Base-by-base conservation (phyloP, 768 basidiomycete genomes). In the Collybiopsis confluens region DNA sequence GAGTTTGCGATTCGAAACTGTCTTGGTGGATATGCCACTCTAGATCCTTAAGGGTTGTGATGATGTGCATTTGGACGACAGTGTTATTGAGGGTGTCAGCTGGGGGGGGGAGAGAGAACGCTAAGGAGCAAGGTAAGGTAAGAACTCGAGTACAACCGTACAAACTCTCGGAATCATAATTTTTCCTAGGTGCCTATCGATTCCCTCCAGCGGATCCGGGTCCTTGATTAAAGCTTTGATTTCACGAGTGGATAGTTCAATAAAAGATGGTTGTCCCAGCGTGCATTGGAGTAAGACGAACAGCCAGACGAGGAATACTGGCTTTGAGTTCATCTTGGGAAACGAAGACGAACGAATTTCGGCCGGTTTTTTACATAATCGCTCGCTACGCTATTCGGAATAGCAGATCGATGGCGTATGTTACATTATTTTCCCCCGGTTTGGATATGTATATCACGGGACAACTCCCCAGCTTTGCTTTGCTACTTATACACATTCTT, bases 1-100 rank as follows among this genome's bases (percentile, higher is more conserved):
- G 97, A 1, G 97, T 98, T 16, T 70, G 63, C 45, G 76, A 86
- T 4, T 73, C 81, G 72, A 98, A 98, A 21, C 76, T 71, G 62
- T 97, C 94, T 63, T 86, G 80, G 63, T 98, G 92, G 47, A 94
- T 70, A 56, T 94, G 82, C 96, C 96, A 98, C 15, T 88, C 78
- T 45, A 96, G 73, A 16, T 74, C 73, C 62, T 78, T 78, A 59
- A 98, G 72, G 0, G 82, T 82, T 13, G 81, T 74, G n/a, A 81
- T 75, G 59, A 98, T 88, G 61, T 97, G 87, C 51, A 88, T 77
- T 50, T 88, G 81, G 58, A 95, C 94, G 23, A 85, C 63, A 4
- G 92, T 93, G 64, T 81, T 94, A 60, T 87, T 92, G 40, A 75
- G 78, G 16, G 85, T 87, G 61, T 80, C 88, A 56, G 84, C 88